Evolutionary conservation across 768 basidiomycete species (phyloP), one percentile per base, ranked within the genome.

Genomic region (Megacollybia marginata): DNA sequence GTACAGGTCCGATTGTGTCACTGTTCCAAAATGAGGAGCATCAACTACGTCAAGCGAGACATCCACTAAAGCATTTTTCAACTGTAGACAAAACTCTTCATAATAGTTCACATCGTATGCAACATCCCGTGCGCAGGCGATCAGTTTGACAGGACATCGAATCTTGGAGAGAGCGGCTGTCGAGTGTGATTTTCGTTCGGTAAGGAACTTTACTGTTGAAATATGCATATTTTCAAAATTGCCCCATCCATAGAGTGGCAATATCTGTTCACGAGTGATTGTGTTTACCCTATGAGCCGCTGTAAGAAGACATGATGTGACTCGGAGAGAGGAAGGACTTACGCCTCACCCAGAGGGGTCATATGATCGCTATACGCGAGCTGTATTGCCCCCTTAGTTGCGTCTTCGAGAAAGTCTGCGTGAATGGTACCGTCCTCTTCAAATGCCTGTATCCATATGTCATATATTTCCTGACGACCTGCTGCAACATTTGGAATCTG

Each of bases 101-200:
- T 53, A 42, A 38, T 55, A 47, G 44, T 48, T 55, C 35, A 60
- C 23, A 15, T 51, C 46, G 32, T 56, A 61, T 28, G 59, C 60
- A 51, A 66, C 59, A 46, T 65, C 64, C 44, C 59, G 57, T 11
- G 54, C 38, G 36, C 60, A 58, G 43, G 59, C 57, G 33, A 62
- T 56, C 10, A 64, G 46, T 23, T 54, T 52, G 20, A 64, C 52
- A 19, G 61, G 62, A 43, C 54, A 58, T 19, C 40, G 45, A 10
- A 62, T 54, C 52, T 55, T 48, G 31, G 31, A 47, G 19, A 49
- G 40, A 28, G 46, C 16, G 15, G 42, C 49, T 35, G 23, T 48
- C 1, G 50, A 5, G 35, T 46, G 44, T 0, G 48, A 9, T 4
- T 20, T 34, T 5, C 55, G 52, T 3, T 53, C 28, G 9, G 45